A percentile compares a stretch with the other conserved stretches of the same genome.
These are phyloP conservation scores for Auricularia cornea DNA, from an alignment of 768 basidiomycete genomes.

Conservation along the genomic window DNA sequence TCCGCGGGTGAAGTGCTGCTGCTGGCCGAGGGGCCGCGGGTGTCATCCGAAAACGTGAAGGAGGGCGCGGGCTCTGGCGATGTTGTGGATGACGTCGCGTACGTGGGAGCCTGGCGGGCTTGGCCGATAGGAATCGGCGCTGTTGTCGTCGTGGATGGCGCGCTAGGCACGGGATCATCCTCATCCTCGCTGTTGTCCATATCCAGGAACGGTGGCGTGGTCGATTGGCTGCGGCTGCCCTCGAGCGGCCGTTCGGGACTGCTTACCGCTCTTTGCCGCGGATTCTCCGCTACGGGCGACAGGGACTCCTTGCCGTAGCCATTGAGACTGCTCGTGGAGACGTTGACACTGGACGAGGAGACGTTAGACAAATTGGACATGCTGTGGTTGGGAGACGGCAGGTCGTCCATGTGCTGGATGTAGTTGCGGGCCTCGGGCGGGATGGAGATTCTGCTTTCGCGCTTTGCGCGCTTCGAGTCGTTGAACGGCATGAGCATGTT, in stretches of 20 bases:
- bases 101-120: slow-evolving; percentile 5
- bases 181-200: slow-evolving; percentile 38
- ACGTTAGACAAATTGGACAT: slow-evolving; percentile 1
- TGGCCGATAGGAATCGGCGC: slow-evolving; percentile 1
- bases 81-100: not conserved
- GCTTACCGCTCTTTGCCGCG: not conserved
- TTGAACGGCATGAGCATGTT: slow-evolving; percentile 13
- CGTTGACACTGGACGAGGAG: not conserved
- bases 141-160: slow-evolving; percentile 21
- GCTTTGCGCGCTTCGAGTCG: slow-evolving; percentile 25
- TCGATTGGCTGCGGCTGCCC: slow-evolving; percentile 20
- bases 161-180: slow-evolving; percentile 28
- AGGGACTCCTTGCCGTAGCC: not conserved
- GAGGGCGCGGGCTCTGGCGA: not conserved
- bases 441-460: slow-evolving; percentile 60
- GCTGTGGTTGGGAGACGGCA: slow-evolving; percentile 38
- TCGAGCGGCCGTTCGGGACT: not conserved
- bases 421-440: slow-evolving; percentile 73
- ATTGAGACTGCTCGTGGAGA: not conserved
- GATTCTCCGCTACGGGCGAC: not conserved
- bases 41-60: not conserved
- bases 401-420: slow-evolving; percentile 56
- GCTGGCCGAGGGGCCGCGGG: not conserved
- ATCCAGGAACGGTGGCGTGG: slow-evolving; percentile 52
- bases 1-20: not conserved